Evolutionary conservation across 192 early-diverging fungal species (phyloP), one percentile per base, ranked within the genome.

Genomic region (Paraglomus brasilianum): DNA sequence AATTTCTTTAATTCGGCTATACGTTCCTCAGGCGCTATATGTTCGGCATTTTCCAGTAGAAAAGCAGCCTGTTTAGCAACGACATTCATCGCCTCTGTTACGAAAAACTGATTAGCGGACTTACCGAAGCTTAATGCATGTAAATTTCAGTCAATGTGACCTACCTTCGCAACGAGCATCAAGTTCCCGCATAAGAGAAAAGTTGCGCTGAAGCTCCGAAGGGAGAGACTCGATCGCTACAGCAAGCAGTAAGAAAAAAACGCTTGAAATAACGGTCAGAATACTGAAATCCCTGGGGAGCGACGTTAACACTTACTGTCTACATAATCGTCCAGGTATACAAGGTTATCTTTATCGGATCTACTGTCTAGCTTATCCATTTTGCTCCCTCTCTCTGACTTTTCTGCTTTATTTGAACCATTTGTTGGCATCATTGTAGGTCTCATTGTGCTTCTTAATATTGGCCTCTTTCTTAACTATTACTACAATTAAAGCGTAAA

Each of bases 161-260:
- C 51, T 74, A 90, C 88, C 82, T 76, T 91, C 85, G 21, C 88
- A 83, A 36, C 80, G 78, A 19, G 88, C 88, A 74, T 95, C 95
- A 15, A 97, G 87, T 77, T 97, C 94, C 19, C 91, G 86, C 93
- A 98, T 96, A 72, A 96, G 77, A 15, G 95, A 91, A 47, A 98
- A 95, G 65, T 93, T 93, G 40, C 93, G 83, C 57, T 89, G 88
- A 15, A 92, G 81, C 65, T 93, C 91, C 71, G 87, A 72, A 0
- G 91, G 91, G 8, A 93, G 71, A 0, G 90, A 84, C 76, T 93
- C 91, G 52, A 93, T 72, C 43, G 91, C 88, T 89, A 40, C 46
- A 43, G 9, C 48, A 24, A 39, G 24, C 13, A 55, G 36, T 15
- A 58, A 40, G 22, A 39, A 39, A 65, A 30, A 22, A 41, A 59